Evolutionary conservation across 192 early-diverging fungal species (phyloP), one percentile per base, ranked within the genome.

Genomic region (Entophlyctis helioformis): DNA sequence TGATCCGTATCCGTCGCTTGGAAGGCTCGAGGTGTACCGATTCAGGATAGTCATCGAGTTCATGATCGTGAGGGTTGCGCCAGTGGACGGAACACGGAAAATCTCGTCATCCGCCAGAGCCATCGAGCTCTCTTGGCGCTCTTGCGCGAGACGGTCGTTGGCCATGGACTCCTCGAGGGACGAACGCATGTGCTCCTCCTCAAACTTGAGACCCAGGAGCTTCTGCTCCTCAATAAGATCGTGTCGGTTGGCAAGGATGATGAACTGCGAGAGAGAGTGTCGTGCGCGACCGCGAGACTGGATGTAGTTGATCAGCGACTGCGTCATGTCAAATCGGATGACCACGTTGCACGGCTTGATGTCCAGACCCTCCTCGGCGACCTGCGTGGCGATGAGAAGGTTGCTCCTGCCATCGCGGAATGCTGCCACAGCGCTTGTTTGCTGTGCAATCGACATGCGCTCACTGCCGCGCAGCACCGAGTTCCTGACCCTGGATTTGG

Each of bases 361-460:
- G 57, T 96, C 93, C 1, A 96, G 63, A 18, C 93, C 93, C 57
- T 96, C 93, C 54, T 94, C 93, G 10, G 87, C 93, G 10, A 96
- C 90, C 66, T 82, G 80, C 0, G 93, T 97, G 5, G 93, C 83
- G 43, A 94, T 75, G 1, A 97, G 51, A 22, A 94, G 50, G 49
- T 94, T 94, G 22, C 83, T 54, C 2, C 60, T 55, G 34, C 81
- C 79, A 4, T 52, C 49, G 18, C 75, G 62, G 54, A 96, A 96
- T 19, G 76, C 56, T 0, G 44, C 56, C 19, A 94, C 75, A 2
- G 75, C 74, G 16, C 53, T 59, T 26, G 69, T 66, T 57, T 89
- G 86, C 19, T 70, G 46, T 1, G 31, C 18, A 6, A 60, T 36
- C 7, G 37, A 33, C 63, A 60, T 63, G 11, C 50, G 27, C 13